phyloP scores from a whole-genome alignment of 768 basidiomycete species.

The Russula dissimulans region DNA sequence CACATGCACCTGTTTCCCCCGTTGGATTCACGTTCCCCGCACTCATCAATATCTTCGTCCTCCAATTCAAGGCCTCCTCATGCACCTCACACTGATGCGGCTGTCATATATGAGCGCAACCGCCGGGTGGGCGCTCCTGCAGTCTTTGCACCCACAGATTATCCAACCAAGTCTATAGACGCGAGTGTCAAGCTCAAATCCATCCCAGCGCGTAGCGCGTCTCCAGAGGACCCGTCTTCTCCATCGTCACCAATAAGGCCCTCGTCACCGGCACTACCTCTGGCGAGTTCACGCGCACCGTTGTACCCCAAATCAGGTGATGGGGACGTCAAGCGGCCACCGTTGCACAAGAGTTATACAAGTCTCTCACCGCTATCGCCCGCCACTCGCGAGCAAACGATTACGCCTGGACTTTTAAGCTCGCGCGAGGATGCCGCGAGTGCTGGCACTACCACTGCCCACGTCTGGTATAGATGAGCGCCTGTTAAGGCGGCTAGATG shows the following conservation, averaged over 20 bases:
- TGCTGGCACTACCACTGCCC: conserved; percentile 4
- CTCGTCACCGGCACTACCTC: conserved; percentile 30
- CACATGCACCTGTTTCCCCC: conserved; percentile 30
- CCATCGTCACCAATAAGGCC: conserved; percentile 31
- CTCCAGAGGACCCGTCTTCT: conserved; percentile 38
- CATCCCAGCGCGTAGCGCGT: conserved; percentile 22
- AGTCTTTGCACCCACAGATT: conserved; percentile 37
- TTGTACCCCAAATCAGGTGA: conserved; percentile 57
- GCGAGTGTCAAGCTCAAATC: conserved; percentile 38
- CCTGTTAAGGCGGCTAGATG: conserved; percentile 13
- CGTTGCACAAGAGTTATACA: conserved; percentile 44
- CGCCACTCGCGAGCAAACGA: conserved; percentile 1
- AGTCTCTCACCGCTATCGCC: conserved; percentile 39
- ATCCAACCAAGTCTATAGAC: conserved; percentile 25
- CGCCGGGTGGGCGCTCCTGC: conserved; percentile 44
- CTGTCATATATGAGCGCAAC: conserved; percentile 36
- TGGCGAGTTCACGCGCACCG: conserved; percentile 10
- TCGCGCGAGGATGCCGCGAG: conserved; percentile 17
- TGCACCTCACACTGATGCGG: conserved; percentile 20
- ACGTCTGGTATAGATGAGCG: conserved; percentile 16
- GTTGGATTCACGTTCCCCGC: conserved; percentile 16
- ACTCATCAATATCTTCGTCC: conserved; percentile 41
- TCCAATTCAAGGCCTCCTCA: conserved; percentile 59
- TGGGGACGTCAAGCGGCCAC: conserved; percentile 55
- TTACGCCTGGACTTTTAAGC: conserved; percentile 11